These are phyloP conservation scores for Apophysomyces variabilis DNA, from an alignment of 371 early-diverging fungal species.

Conservation along the genomic window DNA sequence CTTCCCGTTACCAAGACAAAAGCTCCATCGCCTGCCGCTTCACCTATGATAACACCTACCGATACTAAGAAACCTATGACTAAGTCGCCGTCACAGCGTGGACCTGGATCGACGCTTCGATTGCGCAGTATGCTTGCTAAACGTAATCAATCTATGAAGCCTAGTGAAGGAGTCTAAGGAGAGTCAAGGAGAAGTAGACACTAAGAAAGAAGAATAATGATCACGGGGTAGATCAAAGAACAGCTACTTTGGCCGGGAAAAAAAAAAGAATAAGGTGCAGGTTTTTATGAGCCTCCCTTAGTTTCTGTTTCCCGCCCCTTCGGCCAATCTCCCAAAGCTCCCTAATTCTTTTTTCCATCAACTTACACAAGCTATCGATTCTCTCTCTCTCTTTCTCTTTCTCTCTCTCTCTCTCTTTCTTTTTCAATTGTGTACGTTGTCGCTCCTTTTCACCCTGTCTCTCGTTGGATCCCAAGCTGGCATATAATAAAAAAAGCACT, in stretches of 20 bases:
- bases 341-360: constrained; percentile 14
- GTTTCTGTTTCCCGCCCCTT: constrained; percentile 10
- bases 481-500: neutral
- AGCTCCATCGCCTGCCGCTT: constrained; percentile 11
- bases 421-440: neutral
- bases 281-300: neutral
- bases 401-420: constrained; percentile 7
- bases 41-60: constrained; percentile 16
- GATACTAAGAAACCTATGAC: constrained; percentile 25
- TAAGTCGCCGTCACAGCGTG: constrained; percentile 35
- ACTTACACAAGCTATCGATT: constrained; percentile 1
- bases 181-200: neutral
- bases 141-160: constrained; percentile 15
- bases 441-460: constrained; percentile 14
- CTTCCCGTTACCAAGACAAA: neutral
- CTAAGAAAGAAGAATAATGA: constrained; percentile 2
- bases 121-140: constrained; percentile 42
- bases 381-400: constrained; percentile 13
- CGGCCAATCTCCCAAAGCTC: neutral
- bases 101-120: constrained; percentile 43
- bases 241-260: neutral
- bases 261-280: neutral
- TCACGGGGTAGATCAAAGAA: neutral
- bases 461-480: constrained; percentile 8
- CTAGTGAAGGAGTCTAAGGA: constrained; percentile 6